Conservation (phyloP, 31 red algal genomes). For the Asparagopsis taxiformis region DNA sequence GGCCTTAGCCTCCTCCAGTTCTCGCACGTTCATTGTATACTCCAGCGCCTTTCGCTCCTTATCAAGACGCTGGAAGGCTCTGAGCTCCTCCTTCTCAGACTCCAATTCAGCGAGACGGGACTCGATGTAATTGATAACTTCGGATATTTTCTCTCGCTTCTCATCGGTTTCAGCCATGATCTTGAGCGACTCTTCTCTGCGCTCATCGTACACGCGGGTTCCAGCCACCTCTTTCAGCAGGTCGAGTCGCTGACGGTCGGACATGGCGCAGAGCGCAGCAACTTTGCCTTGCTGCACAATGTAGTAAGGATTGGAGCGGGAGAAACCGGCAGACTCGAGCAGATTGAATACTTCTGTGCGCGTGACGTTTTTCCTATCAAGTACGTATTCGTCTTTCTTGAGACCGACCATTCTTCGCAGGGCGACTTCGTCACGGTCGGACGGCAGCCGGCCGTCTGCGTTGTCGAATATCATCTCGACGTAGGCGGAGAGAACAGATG, state of each 20-base stretch:
- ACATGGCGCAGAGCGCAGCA: slow-evolving; percentile 88
- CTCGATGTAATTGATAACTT: slow-evolving; percentile 86
- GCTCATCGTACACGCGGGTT: slow-evolving; percentile 89
- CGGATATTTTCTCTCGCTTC: slow-evolving; percentile 80
- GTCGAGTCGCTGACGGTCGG: slow-evolving; percentile 75
- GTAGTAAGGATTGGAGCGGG: slow-evolving; percentile 98
- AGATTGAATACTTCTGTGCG: slow-evolving; percentile 89
- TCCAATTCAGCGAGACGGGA: slow-evolving; percentile 84
- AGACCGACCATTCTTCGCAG: slow-evolving; percentile 89
- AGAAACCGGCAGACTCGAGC: slow-evolving; percentile 93
- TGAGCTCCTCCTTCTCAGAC: slow-evolving; percentile 86
- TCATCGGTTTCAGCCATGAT: slow-evolving; percentile 87
- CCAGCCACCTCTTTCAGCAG: slow-evolving; percentile 96
- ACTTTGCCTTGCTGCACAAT: slow-evolving; percentile 99
- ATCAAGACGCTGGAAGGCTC: slow-evolving; percentile 79
- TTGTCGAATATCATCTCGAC: slow-evolving; percentile 99
- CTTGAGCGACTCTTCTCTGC: slow-evolving; percentile 81
- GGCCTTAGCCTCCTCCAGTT: slow-evolving; percentile 76
- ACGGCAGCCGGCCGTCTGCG: slow-evolving; percentile 81
- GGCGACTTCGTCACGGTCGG: slow-evolving; percentile 74
- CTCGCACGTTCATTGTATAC: slow-evolving; percentile 72
- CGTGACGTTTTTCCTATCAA: slow-evolving; percentile 90
- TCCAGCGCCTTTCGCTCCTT: slow-evolving; percentile 82
- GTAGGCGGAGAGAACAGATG: slow-evolving; percentile 89
- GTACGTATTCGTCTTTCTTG: slow-evolving; percentile 97